phyloP scores from a whole-genome alignment of 1,284 basidiomycete species.

The Malassezia psittaci region DNA sequence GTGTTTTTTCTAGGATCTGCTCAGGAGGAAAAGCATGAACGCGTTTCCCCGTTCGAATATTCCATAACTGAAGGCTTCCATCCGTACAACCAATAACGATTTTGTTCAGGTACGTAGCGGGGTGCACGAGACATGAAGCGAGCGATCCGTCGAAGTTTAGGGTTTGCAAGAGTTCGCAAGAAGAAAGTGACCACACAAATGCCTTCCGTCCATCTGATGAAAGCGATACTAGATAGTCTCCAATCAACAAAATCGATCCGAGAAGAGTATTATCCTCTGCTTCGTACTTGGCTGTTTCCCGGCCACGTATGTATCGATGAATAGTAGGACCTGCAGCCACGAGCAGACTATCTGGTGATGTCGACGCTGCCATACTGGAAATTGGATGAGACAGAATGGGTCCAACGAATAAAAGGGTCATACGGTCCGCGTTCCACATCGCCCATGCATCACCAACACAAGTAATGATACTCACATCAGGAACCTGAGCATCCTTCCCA shows the following conservation, averaged over 20 bases:
- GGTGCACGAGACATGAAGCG: slow-evolving; percentile 75
- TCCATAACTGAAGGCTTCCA: slow-evolving; percentile 86
- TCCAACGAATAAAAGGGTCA: slow-evolving; percentile 88
- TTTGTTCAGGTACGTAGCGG: slow-evolving; percentile 95
- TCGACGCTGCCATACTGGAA: slow-evolving; percentile 56
- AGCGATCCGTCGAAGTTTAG: slow-evolving; percentile 55
- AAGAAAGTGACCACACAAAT: slow-evolving; percentile 61
- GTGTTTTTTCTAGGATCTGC: slow-evolving; percentile 14
- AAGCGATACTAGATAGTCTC: slow-evolving; percentile 37
- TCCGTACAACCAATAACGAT: slow-evolving; percentile 71
- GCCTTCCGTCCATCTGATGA: slow-evolving; percentile 70
- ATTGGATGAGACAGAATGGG: slow-evolving; percentile 67
- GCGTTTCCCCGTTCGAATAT: slow-evolving; percentile 57
- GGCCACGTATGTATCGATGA: slow-evolving; percentile 74
- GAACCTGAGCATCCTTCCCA: slow-evolving; percentile 64
- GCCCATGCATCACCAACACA: slow-evolving; percentile 86
- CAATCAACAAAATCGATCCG: slow-evolving; percentile 31
- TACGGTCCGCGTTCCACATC: slow-evolving; percentile 88
- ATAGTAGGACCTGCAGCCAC: slow-evolving; percentile 62
- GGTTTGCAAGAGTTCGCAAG: slow-evolving; percentile 18
- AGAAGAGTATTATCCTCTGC: slow-evolving; percentile 24
- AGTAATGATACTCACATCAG: slow-evolving; percentile 61
- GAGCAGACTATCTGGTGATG: slow-evolving; percentile 80
- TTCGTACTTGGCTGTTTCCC: slow-evolving; percentile 57
- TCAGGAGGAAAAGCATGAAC: slow-evolving; percentile 50